Percentiles rank a stretch among this genome's conserved stretches.
phyloP scores from a whole-genome alignment of 2,329 filamentous ascomycete species.

The Penicillium sclerotigenum region DNA sequence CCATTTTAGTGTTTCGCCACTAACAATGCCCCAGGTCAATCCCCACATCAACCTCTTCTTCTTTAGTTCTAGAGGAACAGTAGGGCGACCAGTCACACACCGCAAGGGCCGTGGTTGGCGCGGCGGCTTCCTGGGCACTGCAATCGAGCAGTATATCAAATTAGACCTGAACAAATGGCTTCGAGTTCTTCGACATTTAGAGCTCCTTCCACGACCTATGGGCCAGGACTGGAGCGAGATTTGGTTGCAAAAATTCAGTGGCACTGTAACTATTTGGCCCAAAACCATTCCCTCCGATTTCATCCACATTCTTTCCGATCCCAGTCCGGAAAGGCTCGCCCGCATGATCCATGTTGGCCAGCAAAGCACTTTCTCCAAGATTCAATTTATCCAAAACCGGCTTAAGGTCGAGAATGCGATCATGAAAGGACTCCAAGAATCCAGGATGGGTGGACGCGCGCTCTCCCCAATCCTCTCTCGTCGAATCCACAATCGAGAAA shows the following conservation, averaged over 20 bases:
- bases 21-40: slow-evolving; percentile 67
- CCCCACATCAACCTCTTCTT: slow-evolving; percentile 99
- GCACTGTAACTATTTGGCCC: slow-evolving; percentile 95
- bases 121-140: slow-evolving; percentile 88
- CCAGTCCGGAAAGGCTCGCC: slow-evolving; percentile 68
- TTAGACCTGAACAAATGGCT: slow-evolving; percentile 97
- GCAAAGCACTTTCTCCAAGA: slow-evolving; percentile 82
- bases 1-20: slow-evolving; percentile 26
- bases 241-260: slow-evolving; percentile 92
- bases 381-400: slow-evolving; percentile 86
- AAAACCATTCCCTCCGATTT: slow-evolving; percentile 77
- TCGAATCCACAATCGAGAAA: slow-evolving; percentile 19
- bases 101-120: slow-evolving; percentile 91
- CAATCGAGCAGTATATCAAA: slow-evolving; percentile 91
- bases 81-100: slow-evolving; percentile 91
- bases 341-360: slow-evolving; percentile 89
- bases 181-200: slow-evolving; percentile 86
- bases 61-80: slow-evolving; percentile 88
- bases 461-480: slow-evolving; percentile 31
- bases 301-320: slow-evolving; percentile 80
- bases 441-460: slow-evolving; percentile 25
- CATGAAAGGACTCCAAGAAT: slow-evolving; percentile 51
- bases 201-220: slow-evolving; percentile 82
- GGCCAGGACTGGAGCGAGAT: slow-evolving; percentile 97
- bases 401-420: slow-evolving; percentile 75